These are phyloP conservation scores for Collybiopsis confluens DNA, from an alignment of 768 basidiomycete genomes.

Conservation along the genomic window DNA sequence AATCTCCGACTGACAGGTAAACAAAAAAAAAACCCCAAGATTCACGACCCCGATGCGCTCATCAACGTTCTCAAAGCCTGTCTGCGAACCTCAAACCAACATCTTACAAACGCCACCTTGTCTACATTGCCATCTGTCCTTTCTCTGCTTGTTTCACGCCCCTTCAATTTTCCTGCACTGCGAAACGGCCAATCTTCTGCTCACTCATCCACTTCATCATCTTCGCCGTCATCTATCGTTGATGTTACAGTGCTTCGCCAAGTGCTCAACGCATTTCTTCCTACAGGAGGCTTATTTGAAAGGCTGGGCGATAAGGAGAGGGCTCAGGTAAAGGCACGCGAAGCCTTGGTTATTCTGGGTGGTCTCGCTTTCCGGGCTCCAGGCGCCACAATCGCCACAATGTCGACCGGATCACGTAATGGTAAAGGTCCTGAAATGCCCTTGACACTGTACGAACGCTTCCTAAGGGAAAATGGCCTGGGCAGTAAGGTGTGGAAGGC, in stretches of 20 bases:
- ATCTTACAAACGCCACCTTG: constrained; percentile 74
- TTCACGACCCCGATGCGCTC: constrained; percentile 68
- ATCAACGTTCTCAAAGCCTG: constrained; percentile 68
- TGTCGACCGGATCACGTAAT: constrained; percentile 42
- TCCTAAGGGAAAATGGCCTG: constrained; percentile 67
- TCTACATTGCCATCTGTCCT: constrained; percentile 64
- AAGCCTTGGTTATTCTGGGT: constrained; percentile 71
- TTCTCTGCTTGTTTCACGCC: constrained; percentile 52
- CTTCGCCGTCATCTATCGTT: constrained; percentile 36
- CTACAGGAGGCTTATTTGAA: constrained; percentile 75
- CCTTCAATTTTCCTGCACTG: constrained; percentile 21
- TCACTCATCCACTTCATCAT: constrained; percentile 49
- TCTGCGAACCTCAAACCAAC: constrained; percentile 77
- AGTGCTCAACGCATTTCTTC: constrained; percentile 63
- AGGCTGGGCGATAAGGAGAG: constrained; percentile 81
- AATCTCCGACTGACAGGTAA: background rate
- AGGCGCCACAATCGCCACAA: constrained; percentile 28
- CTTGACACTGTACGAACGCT: constrained; percentile 63
- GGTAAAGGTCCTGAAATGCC: constrained; percentile 70
- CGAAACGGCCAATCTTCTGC: constrained; percentile 37
- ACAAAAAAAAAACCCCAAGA: constrained; percentile 41
- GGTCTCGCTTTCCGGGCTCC: constrained; percentile 65
- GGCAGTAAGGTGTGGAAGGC: constrained; percentile 83
- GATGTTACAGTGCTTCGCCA: constrained; percentile 64
- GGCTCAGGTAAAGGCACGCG: constrained; percentile 68